Conservation (phyloP, 2,329 filamentous ascomycete genomes). For the Scedosporium dehoogii region DNA sequence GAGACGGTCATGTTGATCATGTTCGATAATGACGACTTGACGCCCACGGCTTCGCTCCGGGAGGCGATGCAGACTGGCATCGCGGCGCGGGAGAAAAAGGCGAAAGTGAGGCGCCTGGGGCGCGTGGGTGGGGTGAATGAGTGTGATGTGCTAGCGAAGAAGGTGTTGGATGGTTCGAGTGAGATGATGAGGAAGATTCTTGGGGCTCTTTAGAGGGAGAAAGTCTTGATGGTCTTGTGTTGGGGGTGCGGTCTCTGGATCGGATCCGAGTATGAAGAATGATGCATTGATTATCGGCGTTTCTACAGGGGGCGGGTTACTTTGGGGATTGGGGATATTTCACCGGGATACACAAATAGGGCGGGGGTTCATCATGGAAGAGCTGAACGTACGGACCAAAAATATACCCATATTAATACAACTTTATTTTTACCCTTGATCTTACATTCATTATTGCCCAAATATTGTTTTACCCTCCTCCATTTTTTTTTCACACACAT, state of each 20-base stretch:
- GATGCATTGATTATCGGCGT: background rate
- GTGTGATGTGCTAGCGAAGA: slow-evolving; percentile 30
- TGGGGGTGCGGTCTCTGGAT: background rate
- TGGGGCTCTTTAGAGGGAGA: slow-evolving; percentile 19
- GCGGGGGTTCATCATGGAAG: background rate
- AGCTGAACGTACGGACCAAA: too few relatives aligned
- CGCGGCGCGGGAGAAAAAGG: slow-evolving; percentile 36
- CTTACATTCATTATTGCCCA: background rate
- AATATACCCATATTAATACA: slow-evolving; percentile 4
- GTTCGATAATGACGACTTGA: background rate
- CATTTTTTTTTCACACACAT: background rate
- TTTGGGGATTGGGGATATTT: too few relatives aligned
- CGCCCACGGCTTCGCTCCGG: slow-evolving; percentile 16
- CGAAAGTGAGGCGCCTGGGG: slow-evolving; percentile 28
- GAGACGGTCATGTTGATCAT: slow-evolving; percentile 33
- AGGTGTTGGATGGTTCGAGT: slow-evolving; percentile 33
- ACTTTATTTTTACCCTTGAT: background rate
- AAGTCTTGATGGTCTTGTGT: background rate
- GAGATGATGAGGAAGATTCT: slow-evolving; percentile 31
- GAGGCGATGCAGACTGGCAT: slow-evolving; percentile 36
- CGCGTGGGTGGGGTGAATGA: slow-evolving; percentile 17
- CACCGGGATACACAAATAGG: background rate
- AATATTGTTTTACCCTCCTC: background rate
- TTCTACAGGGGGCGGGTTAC: too few relatives aligned
- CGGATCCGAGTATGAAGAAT: background rate